Conservation (phyloP, 108 stramenopile genomes). For the Aurantiochytrium sp. region DNA sequence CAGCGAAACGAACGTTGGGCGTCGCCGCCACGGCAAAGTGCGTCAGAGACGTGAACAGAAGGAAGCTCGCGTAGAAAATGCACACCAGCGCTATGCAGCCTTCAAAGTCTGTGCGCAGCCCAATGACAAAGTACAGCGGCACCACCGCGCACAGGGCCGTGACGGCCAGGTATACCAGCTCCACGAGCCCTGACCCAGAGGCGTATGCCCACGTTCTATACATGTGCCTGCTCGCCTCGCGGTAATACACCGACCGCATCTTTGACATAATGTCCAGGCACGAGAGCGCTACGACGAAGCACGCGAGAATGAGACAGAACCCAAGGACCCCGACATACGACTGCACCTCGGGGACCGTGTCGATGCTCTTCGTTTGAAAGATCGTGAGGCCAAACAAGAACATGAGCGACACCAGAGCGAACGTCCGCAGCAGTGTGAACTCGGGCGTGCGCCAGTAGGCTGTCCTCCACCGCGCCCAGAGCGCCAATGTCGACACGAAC, state of each 20-base stretch:
- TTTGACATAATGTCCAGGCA: slow-evolving; percentile 49
- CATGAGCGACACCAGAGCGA: neutral
- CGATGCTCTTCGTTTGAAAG: neutral
- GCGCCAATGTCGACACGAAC: too few species aligned
- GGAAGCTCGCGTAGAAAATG: neutral
- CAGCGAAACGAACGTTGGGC: neutral
- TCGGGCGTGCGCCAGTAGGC: neutral
- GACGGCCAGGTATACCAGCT: neutral
- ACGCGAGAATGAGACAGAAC: slow-evolving; percentile 29
- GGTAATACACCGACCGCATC: slow-evolving; percentile 57
- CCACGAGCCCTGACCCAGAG: neutral
- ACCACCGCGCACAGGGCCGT: neutral
- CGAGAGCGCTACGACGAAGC: slow-evolving; percentile 43
- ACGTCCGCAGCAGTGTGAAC: neutral
- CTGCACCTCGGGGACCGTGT: neutral
- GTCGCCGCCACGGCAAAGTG: neutral
- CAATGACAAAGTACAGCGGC: slow-evolving; percentile 4
- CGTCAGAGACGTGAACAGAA: neutral
- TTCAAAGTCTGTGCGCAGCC: neutral
- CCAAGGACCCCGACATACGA: neutral
- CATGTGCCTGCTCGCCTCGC: slow-evolving; percentile 54
- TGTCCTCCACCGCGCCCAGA: neutral
- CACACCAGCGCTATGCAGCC: neutral
- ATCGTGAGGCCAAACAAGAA: neutral
- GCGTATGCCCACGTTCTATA: neutral